Evolutionary conservation across 2,329 filamentous ascomycete genomes (phyloP).

Genomic region (Trichoderma citrinoviride): DNA sequence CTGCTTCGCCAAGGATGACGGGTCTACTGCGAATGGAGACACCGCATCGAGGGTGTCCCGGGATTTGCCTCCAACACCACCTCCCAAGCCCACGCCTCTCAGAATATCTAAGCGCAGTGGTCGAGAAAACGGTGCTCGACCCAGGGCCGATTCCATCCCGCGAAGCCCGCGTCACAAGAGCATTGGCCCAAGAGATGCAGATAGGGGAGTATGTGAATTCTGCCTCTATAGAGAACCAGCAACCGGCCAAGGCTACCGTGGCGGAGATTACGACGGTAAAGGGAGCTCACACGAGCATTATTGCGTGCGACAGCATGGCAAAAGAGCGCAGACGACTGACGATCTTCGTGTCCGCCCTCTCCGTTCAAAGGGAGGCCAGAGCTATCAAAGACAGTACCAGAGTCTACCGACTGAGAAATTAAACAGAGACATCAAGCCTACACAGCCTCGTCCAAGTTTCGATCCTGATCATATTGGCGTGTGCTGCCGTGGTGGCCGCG

Average conservation of each 20-base stretch:
- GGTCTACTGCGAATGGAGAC: constrained; percentile 28
- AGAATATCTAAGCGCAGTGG: not conserved
- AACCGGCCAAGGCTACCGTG: not conserved
- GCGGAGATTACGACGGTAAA: constrained; percentile 15
- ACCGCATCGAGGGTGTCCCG: not conserved
- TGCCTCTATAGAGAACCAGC: not conserved
- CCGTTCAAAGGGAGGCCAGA: not conserved
- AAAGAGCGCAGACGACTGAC: constrained; percentile 7
- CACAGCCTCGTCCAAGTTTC: constrained; percentile 9
- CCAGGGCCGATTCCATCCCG: constrained; percentile 19
- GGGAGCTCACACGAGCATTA: constrained; percentile 16
- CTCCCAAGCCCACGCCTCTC: constrained; percentile 19
- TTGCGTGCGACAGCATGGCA: not conserved
- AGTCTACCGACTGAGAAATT: constrained; percentile 5
- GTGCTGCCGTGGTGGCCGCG: constrained; percentile 31
- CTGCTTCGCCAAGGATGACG: constrained; percentile 30
- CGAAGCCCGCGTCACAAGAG: constrained; percentile 12
- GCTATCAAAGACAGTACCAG: constrained; percentile 1
- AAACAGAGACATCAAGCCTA: not conserved
- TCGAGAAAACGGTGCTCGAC: not conserved
- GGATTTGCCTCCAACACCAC: constrained; percentile 13
- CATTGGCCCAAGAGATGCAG: not conserved
- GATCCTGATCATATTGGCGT: constrained; percentile 29
- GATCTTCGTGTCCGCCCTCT: not conserved
- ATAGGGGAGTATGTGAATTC: not conserved